A percentile compares a stretch with the other conserved stretches of the same genome.
Conservation (phyloP, 1,139 yeast genomes). For the Entelexis paramagnoliae region DNA sequence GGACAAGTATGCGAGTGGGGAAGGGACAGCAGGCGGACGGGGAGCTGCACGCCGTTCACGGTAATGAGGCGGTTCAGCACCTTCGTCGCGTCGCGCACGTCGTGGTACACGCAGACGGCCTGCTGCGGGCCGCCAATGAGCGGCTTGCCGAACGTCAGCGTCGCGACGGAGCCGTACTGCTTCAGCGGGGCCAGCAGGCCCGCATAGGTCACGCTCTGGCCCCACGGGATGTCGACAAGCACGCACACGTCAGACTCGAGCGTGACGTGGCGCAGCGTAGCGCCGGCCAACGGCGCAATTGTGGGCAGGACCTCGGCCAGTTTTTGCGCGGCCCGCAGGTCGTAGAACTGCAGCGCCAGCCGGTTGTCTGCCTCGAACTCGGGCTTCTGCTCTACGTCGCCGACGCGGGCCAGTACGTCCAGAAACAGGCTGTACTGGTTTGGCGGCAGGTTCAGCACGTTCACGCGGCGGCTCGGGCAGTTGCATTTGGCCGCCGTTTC, state of each 20-base stretch:
- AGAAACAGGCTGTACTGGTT: neutral
- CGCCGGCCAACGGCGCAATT: neutral
- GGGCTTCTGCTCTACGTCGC: conserved; percentile 6
- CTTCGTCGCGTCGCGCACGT: neutral
- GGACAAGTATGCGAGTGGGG: neutral
- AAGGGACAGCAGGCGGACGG: neutral
- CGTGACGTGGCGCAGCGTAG: neutral
- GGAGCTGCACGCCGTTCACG: neutral
- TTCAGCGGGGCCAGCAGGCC: neutral
- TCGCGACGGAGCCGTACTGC: conserved; percentile 1
- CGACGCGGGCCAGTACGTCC: neutral
- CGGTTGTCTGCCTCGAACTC: neutral
- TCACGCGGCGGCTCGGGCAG: conserved; percentile 6
- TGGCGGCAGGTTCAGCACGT: neutral
- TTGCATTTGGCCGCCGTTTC: neutral
- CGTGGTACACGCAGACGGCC: conserved; percentile 1
- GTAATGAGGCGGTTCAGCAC: neutral
- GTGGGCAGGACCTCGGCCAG: neutral
- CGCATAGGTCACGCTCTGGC: neutral
- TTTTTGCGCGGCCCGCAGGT: neutral
- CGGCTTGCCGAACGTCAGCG: neutral
- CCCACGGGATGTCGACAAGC: conserved; percentile 9
- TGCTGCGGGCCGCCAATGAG: neutral
- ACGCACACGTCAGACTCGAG: neutral
- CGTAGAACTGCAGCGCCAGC: conserved; percentile 3